These are phyloP conservation scores for Cryphonectria carpinicola DNA, from an alignment of 2,329 filamentous ascomycete species.

Conservation along the genomic window DNA sequence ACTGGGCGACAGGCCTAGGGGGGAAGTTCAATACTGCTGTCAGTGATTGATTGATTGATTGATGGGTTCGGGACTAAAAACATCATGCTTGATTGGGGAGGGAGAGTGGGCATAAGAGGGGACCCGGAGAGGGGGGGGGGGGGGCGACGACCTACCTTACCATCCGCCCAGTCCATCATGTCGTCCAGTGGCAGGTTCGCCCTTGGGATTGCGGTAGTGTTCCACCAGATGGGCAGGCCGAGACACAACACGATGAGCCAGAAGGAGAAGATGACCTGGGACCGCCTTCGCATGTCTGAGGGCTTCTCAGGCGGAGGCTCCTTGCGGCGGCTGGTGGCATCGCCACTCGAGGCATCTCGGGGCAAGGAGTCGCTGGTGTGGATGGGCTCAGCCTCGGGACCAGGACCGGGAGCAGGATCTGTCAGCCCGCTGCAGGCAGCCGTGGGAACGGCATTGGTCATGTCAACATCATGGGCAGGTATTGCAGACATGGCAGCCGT, in stretches of 20 bases:
- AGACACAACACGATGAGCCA: constrained; percentile 85
- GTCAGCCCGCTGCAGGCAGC: background rate
- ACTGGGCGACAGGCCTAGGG: constrained; percentile 80
- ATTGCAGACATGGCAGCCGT: constrained; percentile 23
- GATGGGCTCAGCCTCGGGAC: background rate
- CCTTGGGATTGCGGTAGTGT: constrained; percentile 89
- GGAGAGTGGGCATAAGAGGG: no score
- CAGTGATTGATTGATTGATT: background rate
- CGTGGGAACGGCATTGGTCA: constrained; percentile 12
- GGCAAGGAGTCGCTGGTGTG: constrained; percentile 9
- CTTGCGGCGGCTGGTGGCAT: constrained; percentile 38
- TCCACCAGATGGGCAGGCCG: constrained; percentile 94
- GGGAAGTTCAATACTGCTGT: background rate
- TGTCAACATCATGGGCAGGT: constrained; percentile 21
- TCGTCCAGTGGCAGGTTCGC: constrained; percentile 79
- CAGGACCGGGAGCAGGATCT: background rate
- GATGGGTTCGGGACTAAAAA: no score
- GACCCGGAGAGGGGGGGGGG: background rate
- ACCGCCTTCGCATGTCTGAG: constrained; percentile 70
- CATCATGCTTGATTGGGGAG: no score
- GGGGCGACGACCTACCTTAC: constrained; percentile 64
- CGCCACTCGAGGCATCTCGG: constrained; percentile 11
- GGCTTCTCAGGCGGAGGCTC: constrained; percentile 78
- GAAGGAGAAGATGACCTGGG: constrained; percentile 81
- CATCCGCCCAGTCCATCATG: constrained; percentile 92